phyloP scores from a whole-genome alignment of 345 rosid genomes.

The Rhizophora mangle region DNA sequence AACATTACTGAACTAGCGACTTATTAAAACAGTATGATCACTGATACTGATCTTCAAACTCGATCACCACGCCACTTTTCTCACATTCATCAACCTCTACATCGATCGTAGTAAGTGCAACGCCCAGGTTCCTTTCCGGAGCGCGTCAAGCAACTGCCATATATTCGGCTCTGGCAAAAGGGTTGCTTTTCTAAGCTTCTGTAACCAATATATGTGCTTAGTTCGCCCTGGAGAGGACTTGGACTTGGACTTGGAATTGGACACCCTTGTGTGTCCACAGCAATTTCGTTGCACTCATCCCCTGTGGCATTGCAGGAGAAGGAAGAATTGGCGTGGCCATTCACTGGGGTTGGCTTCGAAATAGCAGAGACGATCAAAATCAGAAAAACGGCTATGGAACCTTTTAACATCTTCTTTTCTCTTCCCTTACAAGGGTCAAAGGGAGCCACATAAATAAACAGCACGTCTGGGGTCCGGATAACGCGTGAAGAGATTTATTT shows the following conservation, averaged over 20 bases:
- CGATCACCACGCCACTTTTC: not conserved
- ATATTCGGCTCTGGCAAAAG: not conserved
- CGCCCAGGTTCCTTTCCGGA: not conserved
- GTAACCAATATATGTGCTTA: not conserved
- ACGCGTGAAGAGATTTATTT: not conserved
- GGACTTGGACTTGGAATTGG: not conserved
- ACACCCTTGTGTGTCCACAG: not conserved
- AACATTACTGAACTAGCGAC: too few species aligned
- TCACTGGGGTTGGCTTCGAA: not conserved
- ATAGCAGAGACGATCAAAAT: not conserved
- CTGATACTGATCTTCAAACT: too few species aligned
- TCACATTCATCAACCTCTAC: not conserved
- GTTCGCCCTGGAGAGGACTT: not conserved
- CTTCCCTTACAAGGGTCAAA: not conserved
- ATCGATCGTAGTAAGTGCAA: constrained; percentile 8
- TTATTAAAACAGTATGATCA: too few species aligned
- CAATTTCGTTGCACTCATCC: not conserved
- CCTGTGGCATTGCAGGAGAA: not conserved
- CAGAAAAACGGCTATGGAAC: not conserved
- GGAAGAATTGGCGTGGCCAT: not conserved
- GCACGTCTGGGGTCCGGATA: not conserved
- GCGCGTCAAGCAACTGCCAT: not conserved
- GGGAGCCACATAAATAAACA: not conserved
- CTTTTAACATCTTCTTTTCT: not conserved
- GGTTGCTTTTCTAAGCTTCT: not conserved